A percentile compares a stretch with the other conserved stretches of the same genome.
Evolutionary conservation across 1,284 basidiomycete species (phyloP).

Genomic region (Taiwanofungus camphoratus): DNA sequence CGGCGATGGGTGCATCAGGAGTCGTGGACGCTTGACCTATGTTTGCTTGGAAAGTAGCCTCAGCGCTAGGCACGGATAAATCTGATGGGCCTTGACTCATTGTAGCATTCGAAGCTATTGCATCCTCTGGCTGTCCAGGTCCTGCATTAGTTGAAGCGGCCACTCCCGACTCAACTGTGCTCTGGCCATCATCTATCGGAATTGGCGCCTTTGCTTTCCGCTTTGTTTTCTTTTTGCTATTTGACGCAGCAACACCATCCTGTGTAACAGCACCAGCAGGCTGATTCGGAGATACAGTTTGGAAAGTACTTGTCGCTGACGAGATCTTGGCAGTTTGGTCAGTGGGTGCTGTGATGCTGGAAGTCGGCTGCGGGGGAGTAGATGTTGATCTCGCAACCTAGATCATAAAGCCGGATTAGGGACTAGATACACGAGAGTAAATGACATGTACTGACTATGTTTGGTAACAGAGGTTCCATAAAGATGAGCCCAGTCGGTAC

Average conservation of each 20-base stretch:
- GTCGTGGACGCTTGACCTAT: background rate
- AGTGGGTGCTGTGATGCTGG: conserved; percentile 3
- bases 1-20: conserved; percentile 3
- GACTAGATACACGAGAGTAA: background rate
- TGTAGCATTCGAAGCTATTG: too few species aligned
- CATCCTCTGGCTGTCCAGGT: too few species aligned
- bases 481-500: conserved; percentile 14
- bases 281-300: conserved; percentile 3
- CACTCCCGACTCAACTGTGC: background rate
- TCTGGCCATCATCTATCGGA: background rate
- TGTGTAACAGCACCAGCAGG: background rate
- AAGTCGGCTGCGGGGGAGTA: conserved; percentile 3
- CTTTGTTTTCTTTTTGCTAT: conserved; percentile 10
- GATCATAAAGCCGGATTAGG: background rate
- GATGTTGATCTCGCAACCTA: too few species aligned
- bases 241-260: background rate
- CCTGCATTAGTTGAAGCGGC: too few species aligned
- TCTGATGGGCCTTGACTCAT: too few species aligned
- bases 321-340: conserved; percentile 2
- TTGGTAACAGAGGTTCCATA: conserved; percentile 16
- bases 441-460: background rate
- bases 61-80: too few species aligned
- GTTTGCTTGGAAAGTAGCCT: background rate
- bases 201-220: conserved; percentile 9
- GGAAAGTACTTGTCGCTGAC: background rate